Conservation (phyloP, 164 flowering plant species). For the Macadamia integrifolia region DNA sequence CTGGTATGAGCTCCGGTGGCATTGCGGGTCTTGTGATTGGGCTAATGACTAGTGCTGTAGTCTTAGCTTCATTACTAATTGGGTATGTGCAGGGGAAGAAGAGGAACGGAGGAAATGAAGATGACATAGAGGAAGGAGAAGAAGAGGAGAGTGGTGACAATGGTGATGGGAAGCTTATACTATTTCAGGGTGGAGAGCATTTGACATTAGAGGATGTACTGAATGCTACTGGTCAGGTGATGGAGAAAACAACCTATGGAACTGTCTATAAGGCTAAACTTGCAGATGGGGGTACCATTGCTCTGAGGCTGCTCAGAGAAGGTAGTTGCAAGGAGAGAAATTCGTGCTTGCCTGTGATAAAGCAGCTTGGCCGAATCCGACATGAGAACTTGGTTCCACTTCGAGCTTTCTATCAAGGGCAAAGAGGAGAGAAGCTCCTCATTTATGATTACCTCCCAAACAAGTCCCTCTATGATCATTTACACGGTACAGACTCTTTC, state of each 20-base stretch:
- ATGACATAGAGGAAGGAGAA: slow-evolving; percentile 55
- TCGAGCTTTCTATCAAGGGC: slow-evolving; percentile 95
- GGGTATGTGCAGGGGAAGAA: slow-evolving; percentile 80
- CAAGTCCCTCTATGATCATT: slow-evolving; percentile 66
- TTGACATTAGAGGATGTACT: slow-evolving; percentile 88
- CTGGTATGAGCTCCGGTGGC: slow-evolving; percentile 73
- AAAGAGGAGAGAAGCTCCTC: slow-evolving; percentile 98
- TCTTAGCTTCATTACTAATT: slow-evolving; percentile 69
- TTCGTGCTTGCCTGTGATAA: slow-evolving; percentile 71
- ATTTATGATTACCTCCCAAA: slow-evolving; percentile 83
- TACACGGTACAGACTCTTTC: slow-evolving; percentile 55
- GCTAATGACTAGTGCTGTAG: slow-evolving; percentile 78
- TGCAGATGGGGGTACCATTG: slow-evolving; percentile 87
- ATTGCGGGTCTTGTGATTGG: slow-evolving; percentile 92
- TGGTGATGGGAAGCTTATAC: slow-evolving; percentile 71
- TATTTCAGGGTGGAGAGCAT: slow-evolving; percentile 95
- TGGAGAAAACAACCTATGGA: slow-evolving; percentile 95
- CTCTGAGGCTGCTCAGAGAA: slow-evolving; percentile 86
- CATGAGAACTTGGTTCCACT: slow-evolving; percentile 90
- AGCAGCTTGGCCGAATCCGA: slow-evolving; percentile 75
- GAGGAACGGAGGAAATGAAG: slow-evolving; percentile 53
- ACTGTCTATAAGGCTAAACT: slow-evolving; percentile 95
- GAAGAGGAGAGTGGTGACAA: slow-evolving; percentile 41
- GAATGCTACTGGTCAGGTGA: slow-evolving; percentile 98
- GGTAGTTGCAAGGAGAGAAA: slow-evolving; percentile 84